A percentile compares a stretch with the other conserved stretches of the same genome.
Evolutionary conservation across 192 early-diverging fungal genomes (phyloP).

Genomic region (Geranomyces variabilis): DNA sequence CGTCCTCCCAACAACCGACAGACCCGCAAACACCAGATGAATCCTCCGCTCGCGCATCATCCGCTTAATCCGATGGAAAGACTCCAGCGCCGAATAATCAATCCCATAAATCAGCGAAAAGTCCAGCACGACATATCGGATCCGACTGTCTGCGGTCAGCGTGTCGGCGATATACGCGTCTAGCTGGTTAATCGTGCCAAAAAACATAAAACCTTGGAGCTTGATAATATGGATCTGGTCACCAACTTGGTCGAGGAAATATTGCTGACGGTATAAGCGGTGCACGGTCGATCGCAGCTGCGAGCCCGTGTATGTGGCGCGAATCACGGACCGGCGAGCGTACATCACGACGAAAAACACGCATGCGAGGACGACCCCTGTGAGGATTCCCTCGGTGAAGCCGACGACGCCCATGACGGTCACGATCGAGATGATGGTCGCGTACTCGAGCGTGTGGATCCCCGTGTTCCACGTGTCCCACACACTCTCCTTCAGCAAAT

Average conservation of each 20-base stretch:
- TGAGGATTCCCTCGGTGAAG: constrained; percentile 96
- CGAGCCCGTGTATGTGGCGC: constrained; percentile 51
- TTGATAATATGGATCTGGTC: constrained; percentile 85
- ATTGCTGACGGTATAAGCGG: constrained; percentile 84
- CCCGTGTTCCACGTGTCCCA: constrained; percentile 85
- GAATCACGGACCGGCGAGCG: constrained; percentile 45
- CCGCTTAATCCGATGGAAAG: constrained; percentile 83
- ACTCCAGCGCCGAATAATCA: constrained; percentile 84
- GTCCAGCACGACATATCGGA: constrained; percentile 89
- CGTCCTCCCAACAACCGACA: constrained; percentile 40
- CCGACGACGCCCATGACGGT: constrained; percentile 82
- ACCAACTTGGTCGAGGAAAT: constrained; percentile 81
- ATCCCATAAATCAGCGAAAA: constrained; percentile 79
- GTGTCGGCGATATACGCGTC: constrained; percentile 39
- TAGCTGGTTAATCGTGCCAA: constrained; percentile 86
- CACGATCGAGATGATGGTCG: constrained; percentile 85
- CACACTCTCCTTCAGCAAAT: constrained; percentile 89
- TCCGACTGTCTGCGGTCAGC: constrained; percentile 58
- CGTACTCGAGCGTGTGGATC: constrained; percentile 80
- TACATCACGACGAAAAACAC: constrained; percentile 80
- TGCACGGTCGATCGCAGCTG: constrained; percentile 85
- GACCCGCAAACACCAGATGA: constrained; percentile 82
- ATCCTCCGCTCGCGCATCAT: constrained; percentile 69
- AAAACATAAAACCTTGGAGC: constrained; percentile 94
- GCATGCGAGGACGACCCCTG: constrained; percentile 91